phyloP scores from a whole-genome alignment of 2,329 filamentous ascomycete species.

The Calonectria pauciramosa region DNA sequence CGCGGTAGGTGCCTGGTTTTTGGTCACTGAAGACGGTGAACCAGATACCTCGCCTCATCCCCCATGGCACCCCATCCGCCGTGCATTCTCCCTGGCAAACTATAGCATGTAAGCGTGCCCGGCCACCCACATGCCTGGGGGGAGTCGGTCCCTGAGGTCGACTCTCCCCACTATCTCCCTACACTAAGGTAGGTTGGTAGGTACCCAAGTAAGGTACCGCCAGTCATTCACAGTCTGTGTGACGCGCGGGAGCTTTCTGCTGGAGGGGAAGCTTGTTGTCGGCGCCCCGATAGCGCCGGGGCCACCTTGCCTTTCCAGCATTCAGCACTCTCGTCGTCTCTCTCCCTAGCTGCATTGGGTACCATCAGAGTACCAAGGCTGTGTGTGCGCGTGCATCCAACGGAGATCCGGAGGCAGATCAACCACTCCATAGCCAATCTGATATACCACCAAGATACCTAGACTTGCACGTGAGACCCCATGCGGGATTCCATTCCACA shows the following conservation, averaged over 20 bases:
- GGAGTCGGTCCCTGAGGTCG: constrained; percentile 12
- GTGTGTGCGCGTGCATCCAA: constrained; percentile 4
- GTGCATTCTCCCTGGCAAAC: not conserved
- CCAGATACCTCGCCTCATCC: not conserved
- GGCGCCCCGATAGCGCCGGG: constrained; percentile 1
- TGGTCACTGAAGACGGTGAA: not conserved
- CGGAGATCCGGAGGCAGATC: not conserved
- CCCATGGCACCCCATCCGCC: not conserved
- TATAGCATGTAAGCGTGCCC: not conserved
- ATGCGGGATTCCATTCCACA: constrained; percentile 28
- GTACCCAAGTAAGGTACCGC: constrained; percentile 3
- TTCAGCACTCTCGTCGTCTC: not conserved
- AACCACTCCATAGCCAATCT: not conserved
- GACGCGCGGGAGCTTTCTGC: constrained; percentile 2
- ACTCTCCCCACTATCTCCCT: constrained; percentile 6
- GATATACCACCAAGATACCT: constrained; percentile 26
- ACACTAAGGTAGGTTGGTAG: constrained; percentile 7
- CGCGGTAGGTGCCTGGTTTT: not conserved
- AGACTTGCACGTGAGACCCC: constrained; percentile 27
- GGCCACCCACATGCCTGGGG: not conserved
- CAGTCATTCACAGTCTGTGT: not conserved
- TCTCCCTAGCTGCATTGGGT: constrained; percentile 7
- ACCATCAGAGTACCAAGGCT: constrained; percentile 13
- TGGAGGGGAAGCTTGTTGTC: constrained; percentile 10
- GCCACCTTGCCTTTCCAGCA: constrained; percentile 13